phyloP scores from a whole-genome alignment of 768 basidiomycete genomes.

The Mycena capillaripes region DNA sequence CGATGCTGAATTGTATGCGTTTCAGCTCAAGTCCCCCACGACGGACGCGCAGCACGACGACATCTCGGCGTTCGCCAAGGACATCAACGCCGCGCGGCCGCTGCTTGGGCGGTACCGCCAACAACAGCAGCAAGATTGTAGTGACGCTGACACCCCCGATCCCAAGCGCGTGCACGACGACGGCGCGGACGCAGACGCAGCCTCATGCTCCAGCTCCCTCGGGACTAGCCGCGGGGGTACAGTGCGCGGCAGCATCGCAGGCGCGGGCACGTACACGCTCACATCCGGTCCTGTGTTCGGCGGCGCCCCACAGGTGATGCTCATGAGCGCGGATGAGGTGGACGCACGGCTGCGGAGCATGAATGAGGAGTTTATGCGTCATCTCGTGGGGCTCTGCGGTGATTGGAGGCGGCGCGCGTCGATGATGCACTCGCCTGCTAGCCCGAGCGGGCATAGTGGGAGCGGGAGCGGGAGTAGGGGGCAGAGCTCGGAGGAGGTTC shows the following conservation, averaged over 20 bases:
- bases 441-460: conserved; percentile 37
- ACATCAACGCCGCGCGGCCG: conserved; percentile 80
- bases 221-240: too few species aligned
- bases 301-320: conserved; percentile 76
- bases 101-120: conserved; percentile 60
- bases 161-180: conserved; percentile 12
- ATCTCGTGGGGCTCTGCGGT: conserved; percentile 76
- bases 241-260: not conserved
- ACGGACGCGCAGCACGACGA: conserved; percentile 64
- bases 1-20: not conserved
- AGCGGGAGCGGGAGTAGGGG: conserved; percentile 39
- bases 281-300: conserved; percentile 11
- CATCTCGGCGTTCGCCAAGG: conserved; percentile 82
- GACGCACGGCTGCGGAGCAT: conserved; percentile 74
- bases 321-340: too few species aligned
- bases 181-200: not conserved
- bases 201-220: too few species aligned
- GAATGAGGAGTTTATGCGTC: conserved; percentile 77
- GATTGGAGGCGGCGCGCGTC: conserved; percentile 44
- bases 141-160: conserved; percentile 17
- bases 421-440: conserved; percentile 5
- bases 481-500: conserved; percentile 66
- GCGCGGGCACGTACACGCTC: conserved; percentile 15
- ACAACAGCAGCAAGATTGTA: conserved; percentile 27
- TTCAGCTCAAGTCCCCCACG: too few species aligned